Base-by-base conservation (phyloP, 208 protist genomes). In the Trypanosoma melophagium region DNA sequence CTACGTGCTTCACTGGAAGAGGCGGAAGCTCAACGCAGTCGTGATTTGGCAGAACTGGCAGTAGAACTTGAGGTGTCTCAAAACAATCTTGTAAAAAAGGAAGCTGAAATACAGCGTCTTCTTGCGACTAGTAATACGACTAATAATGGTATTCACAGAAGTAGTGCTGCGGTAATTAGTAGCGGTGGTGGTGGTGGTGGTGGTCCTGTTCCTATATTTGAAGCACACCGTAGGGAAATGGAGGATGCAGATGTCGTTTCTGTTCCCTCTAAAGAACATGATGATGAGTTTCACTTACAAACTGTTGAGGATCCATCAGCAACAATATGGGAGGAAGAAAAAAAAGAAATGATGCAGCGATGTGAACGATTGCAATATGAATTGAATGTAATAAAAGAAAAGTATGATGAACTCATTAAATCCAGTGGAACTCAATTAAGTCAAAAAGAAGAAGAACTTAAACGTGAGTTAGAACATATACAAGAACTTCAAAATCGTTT, bases 21-120 rank as follows among this genome's bases (percentile, higher is more conserved):
- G 17, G 22, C 24, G 19, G 65, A 44, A 38, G 25, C 54, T 12
- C 52, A 45, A 41, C 65, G 14, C n/a, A 44, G 57, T 22, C 31
- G 53, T 44, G 35, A 70, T 17, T 12, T 70, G 4, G 54, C 49
- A 28, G 31, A 28, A 42, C 28, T 70, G 12, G 16, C 57, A 25
- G 53, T 42, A 14, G 65, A 70, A 12, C 25, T 70, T 16, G 65
- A 70, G 38, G 54, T 14, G 24, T 35, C 53, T 19, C 50, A 70
- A 45, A 60, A 3, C 19, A 24, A 45, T 45, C 19, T 63, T 21
- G 25, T 44, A 5, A 47, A 62, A 40, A 40, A 63, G 3, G 65
- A 70, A 38, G 16, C 38, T 7, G 65, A 56, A 28, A 9, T 70
- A 38, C 12, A 31, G 35, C 61, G 61, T 35, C 56, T 60, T 28